Conservation (phyloP, 495 filamentous ascomycete species). For the Aspergillus panamensis region DNA sequence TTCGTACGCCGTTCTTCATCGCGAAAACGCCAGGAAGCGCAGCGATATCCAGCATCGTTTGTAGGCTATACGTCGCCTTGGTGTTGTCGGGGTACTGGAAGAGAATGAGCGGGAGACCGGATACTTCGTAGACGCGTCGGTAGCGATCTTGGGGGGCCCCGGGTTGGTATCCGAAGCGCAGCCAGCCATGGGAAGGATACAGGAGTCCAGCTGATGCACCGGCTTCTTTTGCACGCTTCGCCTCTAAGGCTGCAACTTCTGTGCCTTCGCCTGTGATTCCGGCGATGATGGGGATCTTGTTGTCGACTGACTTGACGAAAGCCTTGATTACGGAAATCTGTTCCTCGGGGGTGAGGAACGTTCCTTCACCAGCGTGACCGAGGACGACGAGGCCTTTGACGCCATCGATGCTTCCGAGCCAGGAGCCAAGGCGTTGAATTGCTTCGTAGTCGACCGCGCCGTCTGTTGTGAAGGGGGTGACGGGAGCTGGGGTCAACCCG, state of each 20-base stretch:
- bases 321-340: slow-evolving; percentile 33
- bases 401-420: slow-evolving; percentile 34
- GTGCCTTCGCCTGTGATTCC: slow-evolving; percentile 36
- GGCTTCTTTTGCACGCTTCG: slow-evolving; percentile 34
- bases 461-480: slow-evolving; percentile 32
- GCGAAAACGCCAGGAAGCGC: slow-evolving; percentile 34
- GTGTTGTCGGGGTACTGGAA: slow-evolving; percentile 40
- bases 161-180: slow-evolving; percentile 36
- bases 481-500: slow-evolving; percentile 33
- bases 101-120: slow-evolving; percentile 32
- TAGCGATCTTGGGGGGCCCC: slow-evolving; percentile 37
- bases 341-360: slow-evolving; percentile 34
- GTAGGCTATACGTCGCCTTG: slow-evolving; percentile 33
- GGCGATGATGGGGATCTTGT: slow-evolving; percentile 34
- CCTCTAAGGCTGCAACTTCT: slow-evolving; percentile 36
- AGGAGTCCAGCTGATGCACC: slow-evolving; percentile 35
- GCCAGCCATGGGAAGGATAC: slow-evolving; percentile 38
- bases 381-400: slow-evolving; percentile 37
- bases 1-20: slow-evolving; percentile 39
- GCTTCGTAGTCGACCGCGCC: slow-evolving; percentile 32
- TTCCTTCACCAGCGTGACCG: slow-evolving; percentile 36
- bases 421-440: slow-evolving; percentile 35
- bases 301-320: slow-evolving; percentile 34
- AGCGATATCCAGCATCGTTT: slow-evolving; percentile 37
- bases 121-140: slow-evolving; percentile 30